These are phyloP conservation scores for Colletotrichum sp. DNA, from an alignment of 2,329 filamentous ascomycete genomes.

Conservation along the genomic window DNA sequence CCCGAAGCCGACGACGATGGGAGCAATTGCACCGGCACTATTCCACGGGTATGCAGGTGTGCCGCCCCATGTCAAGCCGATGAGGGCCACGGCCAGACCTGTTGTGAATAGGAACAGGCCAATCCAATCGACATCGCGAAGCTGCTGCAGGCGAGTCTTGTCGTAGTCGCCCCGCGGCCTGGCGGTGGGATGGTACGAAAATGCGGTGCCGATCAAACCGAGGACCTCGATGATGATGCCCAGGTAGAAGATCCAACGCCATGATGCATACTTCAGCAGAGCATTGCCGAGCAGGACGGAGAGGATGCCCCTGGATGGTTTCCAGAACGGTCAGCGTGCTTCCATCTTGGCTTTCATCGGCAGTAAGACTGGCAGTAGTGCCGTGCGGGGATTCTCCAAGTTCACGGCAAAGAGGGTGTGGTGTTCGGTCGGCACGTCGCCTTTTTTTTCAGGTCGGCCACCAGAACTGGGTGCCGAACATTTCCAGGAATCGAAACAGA, in stretches of 20 bases:
- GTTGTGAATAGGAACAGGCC: constrained; percentile 26
- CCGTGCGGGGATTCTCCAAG: not conserved
- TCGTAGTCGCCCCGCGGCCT: constrained; percentile 31
- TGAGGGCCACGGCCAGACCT: constrained; percentile 25
- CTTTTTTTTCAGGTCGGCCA: not conserved
- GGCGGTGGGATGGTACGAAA: constrained; percentile 30
- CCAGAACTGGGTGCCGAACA: not conserved
- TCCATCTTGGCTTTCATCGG: not conserved
- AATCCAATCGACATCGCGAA: constrained; percentile 34
- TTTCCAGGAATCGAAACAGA: not conserved
- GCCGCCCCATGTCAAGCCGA: constrained; percentile 26
- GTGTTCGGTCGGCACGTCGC: constrained; percentile 8
- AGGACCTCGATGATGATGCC: constrained; percentile 30
- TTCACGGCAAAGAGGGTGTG: not conserved
- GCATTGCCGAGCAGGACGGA: constrained; percentile 30
- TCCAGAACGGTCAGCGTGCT: not conserved
- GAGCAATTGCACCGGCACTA: constrained; percentile 19
- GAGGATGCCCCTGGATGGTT: constrained; percentile 28
- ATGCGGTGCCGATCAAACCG: constrained; percentile 26
- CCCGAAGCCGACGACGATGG: constrained; percentile 24
- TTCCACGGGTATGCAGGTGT: constrained; percentile 14
- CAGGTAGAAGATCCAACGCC: constrained; percentile 32
- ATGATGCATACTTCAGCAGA: constrained; percentile 30
- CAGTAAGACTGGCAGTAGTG: not conserved
- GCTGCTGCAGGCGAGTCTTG: constrained; percentile 32